These are phyloP conservation scores for Chaetomiaceae sp. DNA, from an alignment of 2,329 filamentous ascomycete genomes.

Conservation along the genomic window DNA sequence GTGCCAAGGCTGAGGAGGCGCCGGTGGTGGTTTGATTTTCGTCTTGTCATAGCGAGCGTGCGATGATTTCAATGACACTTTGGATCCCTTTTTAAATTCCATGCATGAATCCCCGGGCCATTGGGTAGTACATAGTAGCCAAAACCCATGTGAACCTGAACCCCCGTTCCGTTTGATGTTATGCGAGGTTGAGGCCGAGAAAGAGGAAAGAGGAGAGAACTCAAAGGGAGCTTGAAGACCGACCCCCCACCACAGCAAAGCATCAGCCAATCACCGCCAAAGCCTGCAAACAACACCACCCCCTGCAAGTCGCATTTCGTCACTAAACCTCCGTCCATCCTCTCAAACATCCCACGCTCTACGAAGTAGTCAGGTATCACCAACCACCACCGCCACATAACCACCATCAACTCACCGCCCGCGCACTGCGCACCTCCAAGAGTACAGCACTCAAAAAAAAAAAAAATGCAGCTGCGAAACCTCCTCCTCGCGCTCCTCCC, in stretches of 20 bases:
- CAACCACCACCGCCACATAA: not conserved
- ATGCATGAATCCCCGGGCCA: no score
- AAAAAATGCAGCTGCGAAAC: slow-evolving; percentile 34
- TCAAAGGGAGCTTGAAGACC: no score
- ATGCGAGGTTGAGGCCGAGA: no score
- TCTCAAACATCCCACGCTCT: not conserved
- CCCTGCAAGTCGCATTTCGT: slow-evolving; percentile 13
- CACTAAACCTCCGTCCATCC: slow-evolving; percentile 5
- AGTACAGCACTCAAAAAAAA: no score
- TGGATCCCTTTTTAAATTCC: no score
- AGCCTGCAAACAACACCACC: not conserved
- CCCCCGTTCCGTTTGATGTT: no score
- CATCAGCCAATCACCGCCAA: slow-evolving; percentile 9
- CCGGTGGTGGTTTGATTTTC: slow-evolving; percentile 36
- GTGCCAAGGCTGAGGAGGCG: slow-evolving; percentile 38
- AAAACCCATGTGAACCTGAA: no score
- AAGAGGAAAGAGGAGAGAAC: not conserved
- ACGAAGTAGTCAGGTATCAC: no score
- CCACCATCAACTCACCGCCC: not conserved
- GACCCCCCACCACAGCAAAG: no score
- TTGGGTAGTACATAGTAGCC: no score
- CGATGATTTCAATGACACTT: not conserved
- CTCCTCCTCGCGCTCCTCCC: slow-evolving; percentile 31
- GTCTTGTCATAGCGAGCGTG: slow-evolving; percentile 8
- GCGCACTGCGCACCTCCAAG: not conserved